Conservation (phyloP, 2,329 filamentous ascomycete species). For the Aureobasidium melanogenum region DNA sequence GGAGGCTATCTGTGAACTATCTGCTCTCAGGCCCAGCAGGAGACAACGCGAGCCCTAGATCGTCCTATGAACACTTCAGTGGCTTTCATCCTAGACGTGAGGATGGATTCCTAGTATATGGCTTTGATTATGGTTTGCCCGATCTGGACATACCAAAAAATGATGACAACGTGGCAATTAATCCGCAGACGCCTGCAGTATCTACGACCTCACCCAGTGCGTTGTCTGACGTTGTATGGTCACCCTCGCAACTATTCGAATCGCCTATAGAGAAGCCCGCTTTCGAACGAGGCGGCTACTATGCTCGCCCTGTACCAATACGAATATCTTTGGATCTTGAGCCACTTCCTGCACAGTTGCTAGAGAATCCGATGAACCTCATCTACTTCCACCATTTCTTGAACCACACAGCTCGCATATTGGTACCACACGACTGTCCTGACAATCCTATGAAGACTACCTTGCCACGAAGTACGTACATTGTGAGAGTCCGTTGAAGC, state of each 20-base stretch:
- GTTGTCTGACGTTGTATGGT: not conserved
- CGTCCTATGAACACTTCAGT: not conserved
- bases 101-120: conserved; percentile 46
- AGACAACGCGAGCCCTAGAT: conserved; percentile 11
- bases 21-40: conserved; percentile 48
- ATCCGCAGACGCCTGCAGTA: conserved; percentile 7
- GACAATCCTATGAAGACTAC: conserved; percentile 53
- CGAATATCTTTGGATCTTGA: conserved; percentile 50
- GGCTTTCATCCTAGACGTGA: not conserved
- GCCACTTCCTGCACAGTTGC: conserved; percentile 47
- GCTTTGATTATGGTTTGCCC: conserved; percentile 60
- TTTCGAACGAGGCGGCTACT: conserved; percentile 57
- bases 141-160: conserved; percentile 65
- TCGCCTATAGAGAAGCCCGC: conserved; percentile 31
- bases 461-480: conserved; percentile 49
- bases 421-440: conserved; percentile 53
- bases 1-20: conserved; percentile 56
- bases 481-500: not conserved
- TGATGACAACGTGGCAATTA: conserved; percentile 60
- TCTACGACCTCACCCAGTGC: not conserved
- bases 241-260: not conserved
- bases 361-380: conserved; percentile 71
- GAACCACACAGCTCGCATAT: conserved; percentile 66
- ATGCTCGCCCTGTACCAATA: conserved; percentile 59
- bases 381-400: conserved; percentile 67